Percentiles rank a stretch among this genome's conserved stretches.
These are phyloP conservation scores for Citrus sp. DNA, from an alignment of 345 rosid genomes.

Conservation along the genomic window DNA sequence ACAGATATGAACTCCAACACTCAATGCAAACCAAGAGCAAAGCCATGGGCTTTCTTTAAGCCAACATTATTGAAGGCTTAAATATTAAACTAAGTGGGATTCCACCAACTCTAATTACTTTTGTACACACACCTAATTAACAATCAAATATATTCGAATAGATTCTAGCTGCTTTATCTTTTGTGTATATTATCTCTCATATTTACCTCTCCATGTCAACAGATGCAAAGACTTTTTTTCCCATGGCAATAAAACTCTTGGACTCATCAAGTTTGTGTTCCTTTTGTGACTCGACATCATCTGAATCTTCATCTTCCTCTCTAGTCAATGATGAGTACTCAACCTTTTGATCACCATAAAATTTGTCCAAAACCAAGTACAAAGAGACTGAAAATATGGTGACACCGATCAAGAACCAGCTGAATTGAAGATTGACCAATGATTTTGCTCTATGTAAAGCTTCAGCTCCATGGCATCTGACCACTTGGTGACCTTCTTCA, in stretches of 20 bases:
- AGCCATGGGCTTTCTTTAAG: conserved; percentile 18
- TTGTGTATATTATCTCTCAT: background rate
- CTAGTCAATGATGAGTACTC: conserved; percentile 49
- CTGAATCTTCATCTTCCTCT: conserved; percentile 30
- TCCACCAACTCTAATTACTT: conserved; percentile 12
- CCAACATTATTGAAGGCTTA: conserved; percentile 30
- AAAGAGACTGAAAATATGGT: conserved; percentile 39
- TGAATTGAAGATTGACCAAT: conserved; percentile 64
- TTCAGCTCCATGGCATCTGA: conserved; percentile 48
- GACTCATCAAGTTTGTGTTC: conserved; percentile 8
- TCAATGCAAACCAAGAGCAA: background rate
- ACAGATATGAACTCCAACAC: background rate
- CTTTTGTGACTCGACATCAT: conserved; percentile 48
- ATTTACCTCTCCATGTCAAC: conserved; percentile 41
- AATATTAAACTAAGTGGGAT: background rate
- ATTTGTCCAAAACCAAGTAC: conserved; percentile 36
- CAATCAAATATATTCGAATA: too few species aligned
- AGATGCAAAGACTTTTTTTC: conserved; percentile 27
- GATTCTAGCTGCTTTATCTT: background rate
- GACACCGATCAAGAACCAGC: conserved; percentile 51
- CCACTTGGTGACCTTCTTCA: conserved; percentile 70
- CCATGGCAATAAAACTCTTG: conserved; percentile 36
- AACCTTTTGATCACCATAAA: conserved; percentile 28
- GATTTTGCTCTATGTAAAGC: conserved; percentile 73
- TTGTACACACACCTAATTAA: conserved; percentile 4